These are phyloP conservation scores for Prototheca cutis DNA, from an alignment of 163 green algal genomes.

Conservation along the genomic window DNA sequence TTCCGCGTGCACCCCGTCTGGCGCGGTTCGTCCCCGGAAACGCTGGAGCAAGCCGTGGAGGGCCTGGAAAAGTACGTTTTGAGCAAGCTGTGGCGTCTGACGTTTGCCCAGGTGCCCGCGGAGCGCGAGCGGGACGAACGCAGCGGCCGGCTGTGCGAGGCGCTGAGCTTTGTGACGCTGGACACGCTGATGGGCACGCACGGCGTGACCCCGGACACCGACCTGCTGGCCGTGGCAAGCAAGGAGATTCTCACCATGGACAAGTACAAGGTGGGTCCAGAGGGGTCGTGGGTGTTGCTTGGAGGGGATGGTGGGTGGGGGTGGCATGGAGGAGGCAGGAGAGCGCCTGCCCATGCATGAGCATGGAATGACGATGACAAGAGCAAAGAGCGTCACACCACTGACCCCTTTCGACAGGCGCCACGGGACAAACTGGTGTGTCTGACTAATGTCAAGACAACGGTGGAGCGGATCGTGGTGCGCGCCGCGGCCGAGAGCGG, in stretches of 20 bases:
- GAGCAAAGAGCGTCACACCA: no score
- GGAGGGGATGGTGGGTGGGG: no score
- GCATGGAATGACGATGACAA: no score
- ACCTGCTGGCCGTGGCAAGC: slow-evolving; percentile 40
- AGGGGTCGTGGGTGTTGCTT: background rate
- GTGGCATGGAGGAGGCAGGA: no score
- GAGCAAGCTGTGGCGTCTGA: slow-evolving; percentile 83
- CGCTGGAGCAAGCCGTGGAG: slow-evolving; percentile 71
- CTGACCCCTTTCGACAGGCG: no score
- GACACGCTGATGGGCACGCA: slow-evolving; percentile 67
- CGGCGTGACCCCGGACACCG: slow-evolving; percentile 34
- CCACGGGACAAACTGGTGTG: slow-evolving; percentile 93
- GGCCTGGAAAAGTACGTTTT: slow-evolving; percentile 96
- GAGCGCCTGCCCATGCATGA: no score
- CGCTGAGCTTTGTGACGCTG: slow-evolving; percentile 70
- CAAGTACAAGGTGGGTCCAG: slow-evolving; percentile 43
- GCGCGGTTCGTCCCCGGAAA: slow-evolving; percentile 35
- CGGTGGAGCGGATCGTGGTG: slow-evolving; percentile 25
- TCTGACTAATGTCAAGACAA: slow-evolving; percentile 65
- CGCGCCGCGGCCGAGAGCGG: background rate
- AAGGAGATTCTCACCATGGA: slow-evolving; percentile 84
- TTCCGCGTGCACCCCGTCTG: slow-evolving; percentile 71
- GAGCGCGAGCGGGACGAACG: slow-evolving; percentile 67
- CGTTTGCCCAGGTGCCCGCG: slow-evolving; percentile 43
- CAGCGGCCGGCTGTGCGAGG: slow-evolving; percentile 22